Base-by-base conservation (phyloP, 345 rosid species). In the Luvunga scandens region DNA sequence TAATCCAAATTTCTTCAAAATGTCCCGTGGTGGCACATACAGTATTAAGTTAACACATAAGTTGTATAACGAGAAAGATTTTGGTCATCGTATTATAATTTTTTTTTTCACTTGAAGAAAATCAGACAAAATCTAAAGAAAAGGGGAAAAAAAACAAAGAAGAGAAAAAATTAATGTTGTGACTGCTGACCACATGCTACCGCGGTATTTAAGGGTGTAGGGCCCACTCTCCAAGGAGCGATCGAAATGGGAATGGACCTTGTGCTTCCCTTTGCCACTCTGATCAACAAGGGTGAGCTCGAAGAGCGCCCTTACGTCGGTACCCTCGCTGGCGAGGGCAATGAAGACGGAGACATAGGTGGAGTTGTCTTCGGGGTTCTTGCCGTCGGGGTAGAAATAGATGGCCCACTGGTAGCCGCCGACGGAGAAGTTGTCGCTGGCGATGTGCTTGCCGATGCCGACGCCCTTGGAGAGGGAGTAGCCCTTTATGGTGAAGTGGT, bases 211-310 rank as follows among this genome's bases (percentile, higher is more conserved):
- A 73, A 95, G 96, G 1, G 98, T 90, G 76, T 95, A 93, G 27
- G 98, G 98, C 2, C 99, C 97, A 65, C 97, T 89, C 82, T 93
- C 98, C 55, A 93, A 94, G 70, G 94, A 87, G 21, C 97, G 96
- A 83, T 92, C 95, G 68, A 95, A 93, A 77, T 95, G 97, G 83
- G 94, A 92, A 78, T 93, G 97, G 31, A 95, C 94, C 80, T 95
- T 95, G 79, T 95, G 97, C 69, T 89, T 90, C 42, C 90, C 98
- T 79, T 88, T 90, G 2, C 97, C 97, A 75, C 93, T 93, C 81
- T 95, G 98, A 81, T 95, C 96, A 63, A 91, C 70, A 66, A 95
- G 84, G 39, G 94, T 89, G 65, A 95, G 88, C 88, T 93, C 96
- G 45, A 95, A 95, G 6, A 93, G 85, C 25, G 97, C 97, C 71